Evolutionary conservation across 2,329 filamentous ascomycete species (phyloP), one percentile per base, ranked within the genome.

Genomic region (Paracamarosporium sp.): DNA sequence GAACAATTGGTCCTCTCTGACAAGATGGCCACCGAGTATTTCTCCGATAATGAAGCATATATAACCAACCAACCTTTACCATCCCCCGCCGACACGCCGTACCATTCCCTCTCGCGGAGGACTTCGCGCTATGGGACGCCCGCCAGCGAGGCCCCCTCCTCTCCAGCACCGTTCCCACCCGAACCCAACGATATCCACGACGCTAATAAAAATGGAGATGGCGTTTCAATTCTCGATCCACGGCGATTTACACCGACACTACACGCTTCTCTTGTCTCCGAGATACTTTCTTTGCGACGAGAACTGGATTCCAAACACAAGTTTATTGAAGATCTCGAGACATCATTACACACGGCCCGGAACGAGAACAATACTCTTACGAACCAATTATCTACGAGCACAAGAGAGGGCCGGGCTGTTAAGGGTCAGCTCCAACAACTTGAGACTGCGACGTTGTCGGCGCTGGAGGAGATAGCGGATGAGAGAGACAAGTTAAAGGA

Each of bases 171-270:
- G 22, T 76, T 85, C 27, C 80, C 81, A 17, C 77, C 81, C 22
- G 86, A 66, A 79, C 82, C 20, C 85, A 85, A 13, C 81, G 64
- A 61, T 25, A 58, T 61, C 1, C 66, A 83, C 56, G 88, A 92
- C 71, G 76, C 62, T 6, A 56, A 62, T 41, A 66, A 86, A 24
- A 87, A 94, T 63, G 88, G 94, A 63, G 90, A 94, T 61, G 86
- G 81, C 43, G 87, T 93, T 31, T 87, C 86, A 2, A 88, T 92
- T 22, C 82, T 97, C 28, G 95, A 99, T 71, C 93, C 95, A 3
- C 88, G 94, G 54, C 87, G 95, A 35, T 97, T 99, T 72, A 99
- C 95, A 0, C 95, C 95, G 1, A 98, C 93, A 0, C 80, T 99
- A 11, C 95, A 98, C 75, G 95, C 95, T 8, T 97, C 92, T 48